Percentiles rank a stretch among this genome's conserved stretches.
phyloP scores from a whole-genome alignment of 306 rosid species.

The Luffa acutangula region DNA sequence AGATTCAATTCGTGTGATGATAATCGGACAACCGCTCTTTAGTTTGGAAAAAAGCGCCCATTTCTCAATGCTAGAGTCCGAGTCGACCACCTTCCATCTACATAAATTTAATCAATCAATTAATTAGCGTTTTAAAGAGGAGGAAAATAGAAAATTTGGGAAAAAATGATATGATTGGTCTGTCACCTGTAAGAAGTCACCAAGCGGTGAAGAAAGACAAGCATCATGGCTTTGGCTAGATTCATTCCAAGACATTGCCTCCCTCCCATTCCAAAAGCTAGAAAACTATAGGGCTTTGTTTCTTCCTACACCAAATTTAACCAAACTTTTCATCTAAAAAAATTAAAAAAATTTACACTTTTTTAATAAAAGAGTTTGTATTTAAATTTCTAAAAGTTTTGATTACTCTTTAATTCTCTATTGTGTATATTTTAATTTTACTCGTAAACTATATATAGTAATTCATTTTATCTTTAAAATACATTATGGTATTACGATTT shows the following conservation, averaged over 20 bases:
- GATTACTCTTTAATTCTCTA: background rate
- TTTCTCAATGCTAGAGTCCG: constrained; percentile 64
- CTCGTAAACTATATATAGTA: too few relatives aligned
- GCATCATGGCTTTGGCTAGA: constrained; percentile 84
- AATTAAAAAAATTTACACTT: background rate
- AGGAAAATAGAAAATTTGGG: background rate
- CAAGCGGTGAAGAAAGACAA: constrained; percentile 79
- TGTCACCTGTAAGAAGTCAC: constrained; percentile 49
- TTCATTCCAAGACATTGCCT: constrained; percentile 81
- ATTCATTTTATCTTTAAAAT: too few relatives aligned
- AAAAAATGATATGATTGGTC: background rate
- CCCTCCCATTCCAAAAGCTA: constrained; percentile 90
- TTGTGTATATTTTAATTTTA: too few relatives aligned
- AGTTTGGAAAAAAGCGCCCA: constrained; percentile 59
- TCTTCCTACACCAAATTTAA: constrained; percentile 26
- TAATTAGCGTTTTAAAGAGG: background rate
- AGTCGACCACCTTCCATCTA: constrained; percentile 68
- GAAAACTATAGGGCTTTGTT: constrained; percentile 53
- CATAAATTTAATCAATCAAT: background rate
- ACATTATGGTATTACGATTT: too few relatives aligned
- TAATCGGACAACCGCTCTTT: constrained; percentile 60
- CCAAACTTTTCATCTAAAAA: background rate
- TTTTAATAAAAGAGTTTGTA: background rate
- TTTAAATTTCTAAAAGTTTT: background rate
- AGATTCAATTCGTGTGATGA: constrained; percentile 18